Evolutionary conservation across 2,329 filamentous ascomycete species (phyloP).

Genomic region (Nakataea oryzae): DNA sequence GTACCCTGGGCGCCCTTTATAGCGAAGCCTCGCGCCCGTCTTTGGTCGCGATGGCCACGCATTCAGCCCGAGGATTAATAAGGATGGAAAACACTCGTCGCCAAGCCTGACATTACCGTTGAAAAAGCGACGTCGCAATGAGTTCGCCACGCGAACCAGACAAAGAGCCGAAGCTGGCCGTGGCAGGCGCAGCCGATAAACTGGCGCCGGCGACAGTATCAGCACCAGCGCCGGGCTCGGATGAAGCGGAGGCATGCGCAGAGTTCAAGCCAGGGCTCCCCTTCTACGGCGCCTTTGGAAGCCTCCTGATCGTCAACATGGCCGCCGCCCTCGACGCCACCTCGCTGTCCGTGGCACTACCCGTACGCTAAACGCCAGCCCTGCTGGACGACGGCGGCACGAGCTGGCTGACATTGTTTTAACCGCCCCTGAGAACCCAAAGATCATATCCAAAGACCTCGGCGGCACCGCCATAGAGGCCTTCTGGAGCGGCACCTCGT

Average conservation of each 20-base stretch:
- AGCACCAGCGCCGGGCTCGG: background rate
- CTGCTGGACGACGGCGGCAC: no score
- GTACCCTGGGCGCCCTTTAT: no score
- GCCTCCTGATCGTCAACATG: background rate
- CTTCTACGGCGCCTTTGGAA: background rate
- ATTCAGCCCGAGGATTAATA: no score
- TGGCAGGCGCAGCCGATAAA: no score
- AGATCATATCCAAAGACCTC: background rate
- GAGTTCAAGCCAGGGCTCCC: background rate
- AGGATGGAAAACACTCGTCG: no score
- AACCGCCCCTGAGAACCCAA: background rate
- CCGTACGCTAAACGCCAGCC: background rate
- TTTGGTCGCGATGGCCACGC: no score
- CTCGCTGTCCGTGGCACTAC: background rate
- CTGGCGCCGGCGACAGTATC: background rate
- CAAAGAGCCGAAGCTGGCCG: no score
- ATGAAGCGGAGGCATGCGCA: background rate
- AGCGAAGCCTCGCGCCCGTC: no score
- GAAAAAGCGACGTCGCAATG: no score
- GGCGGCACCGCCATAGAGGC: slow-evolving; percentile 1
- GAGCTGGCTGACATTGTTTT: background rate
- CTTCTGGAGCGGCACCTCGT: slow-evolving; percentile 63
- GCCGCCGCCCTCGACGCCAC: background rate
- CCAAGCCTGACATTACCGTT: no score
- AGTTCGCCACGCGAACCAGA: no score